Conservation (phyloP, 2,329 filamentous ascomycete species). For the Dichotomopilus funicola region DNA sequence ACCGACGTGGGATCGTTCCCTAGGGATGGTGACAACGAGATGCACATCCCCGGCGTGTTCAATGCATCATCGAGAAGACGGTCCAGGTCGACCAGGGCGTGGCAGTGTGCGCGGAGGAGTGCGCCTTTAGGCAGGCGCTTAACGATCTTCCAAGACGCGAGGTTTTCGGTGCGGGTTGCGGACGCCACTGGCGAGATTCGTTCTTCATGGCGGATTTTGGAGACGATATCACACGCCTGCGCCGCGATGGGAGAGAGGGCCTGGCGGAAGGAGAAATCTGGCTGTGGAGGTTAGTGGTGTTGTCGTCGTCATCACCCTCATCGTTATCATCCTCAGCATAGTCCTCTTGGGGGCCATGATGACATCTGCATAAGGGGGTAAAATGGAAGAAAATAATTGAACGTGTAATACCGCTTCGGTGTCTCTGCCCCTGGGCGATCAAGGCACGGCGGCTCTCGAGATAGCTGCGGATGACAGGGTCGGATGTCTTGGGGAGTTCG, state of each 20-base stretch:
- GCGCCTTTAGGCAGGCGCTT: slow-evolving; percentile 83
- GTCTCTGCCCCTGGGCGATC: slow-evolving; percentile 72
- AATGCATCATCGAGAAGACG: slow-evolving; percentile 70
- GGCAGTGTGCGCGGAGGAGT: slow-evolving; percentile 79
- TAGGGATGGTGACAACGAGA: slow-evolving; percentile 45
- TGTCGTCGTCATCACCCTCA: not conserved
- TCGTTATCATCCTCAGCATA: not conserved
- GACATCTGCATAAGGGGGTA: slow-evolving; percentile 16
- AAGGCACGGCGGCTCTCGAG: slow-evolving; percentile 67
- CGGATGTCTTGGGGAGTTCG: slow-evolving; percentile 52
- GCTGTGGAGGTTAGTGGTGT: slow-evolving; percentile 5
- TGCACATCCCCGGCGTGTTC: slow-evolving; percentile 65
- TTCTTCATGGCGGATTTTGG: slow-evolving; percentile 72
- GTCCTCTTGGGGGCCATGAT: slow-evolving; percentile 15
- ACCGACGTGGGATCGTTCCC: slow-evolving; percentile 23
- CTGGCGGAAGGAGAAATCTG: slow-evolving; percentile 64
- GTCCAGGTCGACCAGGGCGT: slow-evolving; percentile 85
- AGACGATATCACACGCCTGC: slow-evolving; percentile 73
- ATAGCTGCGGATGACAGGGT: slow-evolving; percentile 79
- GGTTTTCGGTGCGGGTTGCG: slow-evolving; percentile 68
- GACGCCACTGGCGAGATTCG: slow-evolving; percentile 42
- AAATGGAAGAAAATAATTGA: slow-evolving; percentile 14
- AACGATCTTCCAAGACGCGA: slow-evolving; percentile 78
- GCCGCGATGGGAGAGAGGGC: slow-evolving; percentile 71
- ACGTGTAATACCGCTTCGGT: slow-evolving; percentile 61